Conservation (phyloP, 2,329 filamentous ascomycete genomes). For the Venturia oleaginea region DNA sequence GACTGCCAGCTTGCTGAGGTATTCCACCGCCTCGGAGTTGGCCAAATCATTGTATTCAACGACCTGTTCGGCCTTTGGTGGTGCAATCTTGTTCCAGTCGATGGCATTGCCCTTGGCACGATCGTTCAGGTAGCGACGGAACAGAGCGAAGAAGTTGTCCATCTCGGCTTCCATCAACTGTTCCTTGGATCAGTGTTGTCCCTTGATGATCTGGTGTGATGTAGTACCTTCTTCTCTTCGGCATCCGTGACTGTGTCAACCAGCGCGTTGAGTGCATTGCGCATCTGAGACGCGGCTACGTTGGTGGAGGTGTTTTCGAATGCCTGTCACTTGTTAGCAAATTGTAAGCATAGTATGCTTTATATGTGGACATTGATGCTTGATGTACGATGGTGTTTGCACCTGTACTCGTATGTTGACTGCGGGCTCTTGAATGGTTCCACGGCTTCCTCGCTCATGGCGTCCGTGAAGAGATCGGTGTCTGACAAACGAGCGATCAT, state of each 20-base stretch:
- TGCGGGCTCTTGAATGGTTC: background rate
- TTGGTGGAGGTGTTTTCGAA: conserved; percentile 99
- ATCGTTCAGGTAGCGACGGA: conserved; percentile 96
- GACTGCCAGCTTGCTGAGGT: conserved; percentile 94
- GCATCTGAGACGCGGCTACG: conserved; percentile 97
- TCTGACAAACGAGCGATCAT: background rate
- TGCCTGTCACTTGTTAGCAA: conserved; percentile 49
- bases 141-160: conserved; percentile 99
- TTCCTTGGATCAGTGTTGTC: conserved; percentile 16
- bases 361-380: conserved; percentile 14
- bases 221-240: conserved; percentile 62
- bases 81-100: conserved; percentile 94
- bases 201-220: background rate
- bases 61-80: conserved; percentile 86
- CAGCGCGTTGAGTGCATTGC: conserved; percentile 89
- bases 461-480: background rate
- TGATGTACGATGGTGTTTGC: background rate
- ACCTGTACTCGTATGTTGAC: background rate
- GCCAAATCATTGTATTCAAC: conserved; percentile 87
- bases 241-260: conserved; percentile 82
- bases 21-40: conserved; percentile 83
- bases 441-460: background rate
- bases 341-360: background rate
- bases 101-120: conserved; percentile 96
- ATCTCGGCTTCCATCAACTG: conserved; percentile 97